Percentiles rank a stretch among this genome's conserved stretches.
These are phyloP conservation scores for Chlamydomonas eustigma DNA, from an alignment of 139 green algal species.

Conservation along the genomic window DNA sequence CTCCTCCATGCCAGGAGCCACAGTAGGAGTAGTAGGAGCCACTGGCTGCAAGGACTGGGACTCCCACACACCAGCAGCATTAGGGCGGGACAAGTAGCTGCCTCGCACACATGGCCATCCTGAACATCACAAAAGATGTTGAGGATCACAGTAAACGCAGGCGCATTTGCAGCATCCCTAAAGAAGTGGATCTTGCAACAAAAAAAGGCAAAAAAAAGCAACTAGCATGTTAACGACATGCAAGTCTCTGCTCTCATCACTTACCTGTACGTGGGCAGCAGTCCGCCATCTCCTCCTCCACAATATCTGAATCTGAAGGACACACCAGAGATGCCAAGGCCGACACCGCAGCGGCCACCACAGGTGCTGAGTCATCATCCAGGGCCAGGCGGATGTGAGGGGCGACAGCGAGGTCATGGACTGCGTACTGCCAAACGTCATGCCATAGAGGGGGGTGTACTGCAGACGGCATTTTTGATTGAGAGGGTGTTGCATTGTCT, in stretches of 20 bases:
- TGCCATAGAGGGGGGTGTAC: conserved; percentile 26
- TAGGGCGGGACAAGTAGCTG: neutral
- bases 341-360: conserved; percentile 39
- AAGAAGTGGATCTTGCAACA: neutral
- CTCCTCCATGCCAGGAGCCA: conserved; percentile 14
- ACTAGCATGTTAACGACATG: neutral
- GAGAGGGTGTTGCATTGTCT: neutral
- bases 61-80: conserved; percentile 3
- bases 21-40: neutral
- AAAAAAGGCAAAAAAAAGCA: neutral
- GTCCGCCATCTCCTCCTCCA: conserved; percentile 31
- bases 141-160: too few relatives aligned
- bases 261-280: conserved; percentile 8
- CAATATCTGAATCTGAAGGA: conserved; percentile 15
- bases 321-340: conserved; percentile 30
- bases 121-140: too few relatives aligned
- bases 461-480: neutral
- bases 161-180: neutral
- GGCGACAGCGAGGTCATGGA: conserved; percentile 36
- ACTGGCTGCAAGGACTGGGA: neutral
- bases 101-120: conserved; percentile 11
- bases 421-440: conserved; percentile 54
- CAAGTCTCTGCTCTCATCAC: neutral
- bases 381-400: conserved; percentile 52
- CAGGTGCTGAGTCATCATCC: conserved; percentile 42